Conservation (phyloP, 2,329 filamentous ascomycete species). For the Botrytis medusae region DNA sequence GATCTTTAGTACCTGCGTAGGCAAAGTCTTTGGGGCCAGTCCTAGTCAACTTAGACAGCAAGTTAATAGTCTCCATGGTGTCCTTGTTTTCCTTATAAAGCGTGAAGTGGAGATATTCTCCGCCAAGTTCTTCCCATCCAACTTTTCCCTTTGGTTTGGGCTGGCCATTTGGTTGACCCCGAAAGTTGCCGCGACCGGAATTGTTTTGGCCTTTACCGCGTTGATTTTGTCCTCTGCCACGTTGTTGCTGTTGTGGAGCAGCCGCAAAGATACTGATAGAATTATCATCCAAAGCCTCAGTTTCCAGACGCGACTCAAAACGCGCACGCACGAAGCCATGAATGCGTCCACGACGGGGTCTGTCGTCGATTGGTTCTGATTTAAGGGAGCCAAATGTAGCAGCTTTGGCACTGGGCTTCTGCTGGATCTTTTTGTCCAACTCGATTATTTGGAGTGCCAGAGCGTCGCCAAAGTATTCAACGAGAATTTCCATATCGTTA, state of each 20-base stretch:
- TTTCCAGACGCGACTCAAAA: conserved; percentile 63
- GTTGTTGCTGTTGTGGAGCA: conserved; percentile 32
- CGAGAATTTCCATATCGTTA: conserved; percentile 47
- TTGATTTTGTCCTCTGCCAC: conserved; percentile 18
- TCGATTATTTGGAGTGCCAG: conserved; percentile 51
- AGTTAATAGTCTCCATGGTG: conserved; percentile 61
- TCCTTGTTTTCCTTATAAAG: conserved; percentile 75
- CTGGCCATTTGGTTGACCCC: conserved; percentile 27
- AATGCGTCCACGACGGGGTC: conserved; percentile 59
- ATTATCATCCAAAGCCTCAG: conserved; percentile 57
- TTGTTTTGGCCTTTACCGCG: conserved; percentile 25
- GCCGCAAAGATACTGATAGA: conserved; percentile 57
- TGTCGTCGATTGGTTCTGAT: conserved; percentile 57
- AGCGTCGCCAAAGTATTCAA: conserved; percentile 51
- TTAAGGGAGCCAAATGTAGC: conserved; percentile 54
- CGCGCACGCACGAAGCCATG: conserved; percentile 59
- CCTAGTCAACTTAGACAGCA: conserved; percentile 58
- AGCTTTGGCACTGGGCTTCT: conserved; percentile 55
- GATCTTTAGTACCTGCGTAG: conserved; percentile 73
- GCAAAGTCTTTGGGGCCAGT: conserved; percentile 59
- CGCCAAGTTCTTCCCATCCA: conserved; percentile 65
- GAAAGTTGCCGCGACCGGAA: conserved; percentile 17
- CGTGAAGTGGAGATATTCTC: conserved; percentile 70
- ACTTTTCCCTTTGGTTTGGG: conserved; percentile 44
- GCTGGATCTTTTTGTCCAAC: conserved; percentile 55